Conservation (phyloP, 1,284 basidiomycete genomes). For the Pascua sp. region DNA sequence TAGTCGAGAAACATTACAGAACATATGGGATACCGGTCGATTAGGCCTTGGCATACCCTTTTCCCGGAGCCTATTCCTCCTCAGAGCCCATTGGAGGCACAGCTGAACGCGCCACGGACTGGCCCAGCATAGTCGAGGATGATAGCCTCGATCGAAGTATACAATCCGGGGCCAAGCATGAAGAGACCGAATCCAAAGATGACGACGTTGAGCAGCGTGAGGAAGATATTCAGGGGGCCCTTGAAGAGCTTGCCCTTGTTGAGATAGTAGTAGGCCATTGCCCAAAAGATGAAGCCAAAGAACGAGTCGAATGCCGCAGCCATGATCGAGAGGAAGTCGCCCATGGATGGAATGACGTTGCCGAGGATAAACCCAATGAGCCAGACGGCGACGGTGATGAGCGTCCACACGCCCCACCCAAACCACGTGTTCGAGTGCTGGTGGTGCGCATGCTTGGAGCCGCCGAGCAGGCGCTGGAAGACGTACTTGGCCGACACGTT, state of each 20-base stretch:
- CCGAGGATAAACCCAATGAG: conserved; percentile 61
- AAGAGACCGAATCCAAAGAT: conserved; percentile 49
- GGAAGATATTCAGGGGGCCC: conserved; percentile 23
- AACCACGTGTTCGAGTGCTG: conserved; percentile 57
- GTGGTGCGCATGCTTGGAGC: conserved; percentile 51
- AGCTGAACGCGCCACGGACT: conserved; percentile 23
- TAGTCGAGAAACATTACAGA: no score
- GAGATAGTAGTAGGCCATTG: conserved; percentile 50
- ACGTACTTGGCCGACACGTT: conserved; percentile 44
- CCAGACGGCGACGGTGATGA: conserved; percentile 59
- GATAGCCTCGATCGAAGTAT: conserved; percentile 53
- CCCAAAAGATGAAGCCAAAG: conserved; percentile 52
- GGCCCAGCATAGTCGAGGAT: conserved; percentile 36
- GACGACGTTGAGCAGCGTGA: conserved; percentile 46
- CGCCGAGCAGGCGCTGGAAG: conserved; percentile 47
- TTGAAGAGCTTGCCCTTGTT: conserved; percentile 42
- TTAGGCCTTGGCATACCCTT: no score
- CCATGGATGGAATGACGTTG: conserved; percentile 53
- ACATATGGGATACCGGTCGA: no score
- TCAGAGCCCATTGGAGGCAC: conserved; percentile 14
- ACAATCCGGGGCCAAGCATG: conserved; percentile 53
- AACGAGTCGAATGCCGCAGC: conserved; percentile 38
- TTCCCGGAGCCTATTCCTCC: no score
- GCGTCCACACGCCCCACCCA: conserved; percentile 61
- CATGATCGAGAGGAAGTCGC: conserved; percentile 50